Evolutionary conservation across 2,329 filamentous ascomycete genomes (phyloP), one percentile per base, ranked within the genome.

Genomic region (Graphilbum ipis-grandicollis): DNA sequence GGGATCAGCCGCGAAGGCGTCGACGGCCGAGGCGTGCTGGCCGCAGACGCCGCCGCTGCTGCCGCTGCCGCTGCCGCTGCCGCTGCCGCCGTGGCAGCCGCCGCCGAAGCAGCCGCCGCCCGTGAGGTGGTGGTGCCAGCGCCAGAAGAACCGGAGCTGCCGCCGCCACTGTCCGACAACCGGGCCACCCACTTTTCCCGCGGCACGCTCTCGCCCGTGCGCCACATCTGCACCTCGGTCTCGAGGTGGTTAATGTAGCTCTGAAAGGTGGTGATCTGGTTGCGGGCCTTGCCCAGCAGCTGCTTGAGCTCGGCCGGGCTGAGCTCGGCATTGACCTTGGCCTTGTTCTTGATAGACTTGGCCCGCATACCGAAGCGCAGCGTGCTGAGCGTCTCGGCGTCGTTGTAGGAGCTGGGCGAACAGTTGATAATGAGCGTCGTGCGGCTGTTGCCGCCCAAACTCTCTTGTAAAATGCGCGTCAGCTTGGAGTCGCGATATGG

Each of bases 341-440:
- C 90, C 69, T 96, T 96, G 66, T 96, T 96, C 78, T 96, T 94
- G 65, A 98, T 98, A 0, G 84, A 82, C 66, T 98, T 98, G 40
- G 90, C 90, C 54, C 90, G 71, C 59, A 90, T 92, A 64, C 90
- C 90, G 53, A 96, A 98, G 33, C 86, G 75, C 42, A 98, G 62
- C 1, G 90, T 98, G 46, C 85, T 79, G 34, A 96, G 62, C 0
- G 90, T 96, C 62, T 98, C 90, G 38, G 78, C 75, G 60, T 94
- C 88, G 64, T 98, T 96, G 65, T 96, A 96, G 54, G 84, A 93
- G 61, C 83, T 93, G 2, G 90, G 90, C n/a, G 90, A 96, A 56
- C 86, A 94, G 58, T 96, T 96, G 66, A 98, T 92, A 51, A 98
- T 94, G 42, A 98, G 69, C 0, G 90, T 94, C n/a, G 90, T 98